Base-by-base conservation (phyloP, 2,329 filamentous ascomycete species). In the Pseudogymnoascus sp. region DNA sequence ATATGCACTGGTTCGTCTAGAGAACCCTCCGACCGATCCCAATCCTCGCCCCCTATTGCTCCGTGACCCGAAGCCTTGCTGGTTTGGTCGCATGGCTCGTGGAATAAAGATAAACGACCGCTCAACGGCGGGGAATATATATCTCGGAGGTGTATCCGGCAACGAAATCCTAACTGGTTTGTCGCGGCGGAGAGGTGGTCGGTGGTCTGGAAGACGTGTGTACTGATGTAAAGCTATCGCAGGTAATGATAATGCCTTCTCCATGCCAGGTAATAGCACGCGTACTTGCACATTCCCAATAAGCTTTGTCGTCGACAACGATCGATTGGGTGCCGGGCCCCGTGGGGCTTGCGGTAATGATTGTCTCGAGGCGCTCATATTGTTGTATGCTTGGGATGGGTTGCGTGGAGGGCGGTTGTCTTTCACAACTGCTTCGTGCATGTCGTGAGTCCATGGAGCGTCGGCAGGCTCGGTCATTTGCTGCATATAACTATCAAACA, bases 41-140 rank as follows among this genome's bases (percentile, higher is more conserved):
- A 89, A 82, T 13, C 85, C 85, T 63, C 87, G 83, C 37, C 90
- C 86, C 71, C 90, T 88, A 64, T 88, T 89, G 61, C 89, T 82
- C 60, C 82, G 82, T 61, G 84, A 80, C 45, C 80, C 80, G 67
- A 87, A 84, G 31, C 86, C 84, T 77, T 96, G 90, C 73, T 96
- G 92, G 72, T 96, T 97, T 12, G 94, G 94, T 67, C 94, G 86
- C 78, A 97, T 83, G 9, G 93, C 93, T 67, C 94, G 84, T 10
- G 94, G 94, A 64, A 99, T 99, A 76, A 99, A 99, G 69, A 97
- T 96, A 74, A 99, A 99, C 0, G 94, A 97, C 66, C 94, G 82
- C 69, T 97, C 92, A 55, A 84, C 81, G 1, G 92, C 89, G 5
- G 94, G 94, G 75, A 94, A 96, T 64, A 97, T 92, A 74, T 97